phyloP scores from a whole-genome alignment of 805 yeast genomes.

The Sugiyamaella boreocaroliniensis region DNA sequence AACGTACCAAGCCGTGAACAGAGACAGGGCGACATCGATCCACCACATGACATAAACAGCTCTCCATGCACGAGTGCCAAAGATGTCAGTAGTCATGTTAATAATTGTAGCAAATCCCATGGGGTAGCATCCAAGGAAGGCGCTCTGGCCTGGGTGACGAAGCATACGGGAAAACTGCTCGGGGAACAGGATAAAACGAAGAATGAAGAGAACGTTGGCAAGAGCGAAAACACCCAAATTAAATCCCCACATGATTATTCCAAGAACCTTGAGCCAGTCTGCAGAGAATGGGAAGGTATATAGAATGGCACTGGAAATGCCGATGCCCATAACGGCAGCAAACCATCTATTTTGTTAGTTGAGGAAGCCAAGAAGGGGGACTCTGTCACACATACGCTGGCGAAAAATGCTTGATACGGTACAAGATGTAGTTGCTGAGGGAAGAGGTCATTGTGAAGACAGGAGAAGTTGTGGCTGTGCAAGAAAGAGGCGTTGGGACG shows the following conservation, averaged over 20 bases:
- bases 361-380: background rate
- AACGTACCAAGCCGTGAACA: conserved; percentile 56
- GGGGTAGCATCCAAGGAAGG: conserved; percentile 69
- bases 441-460: background rate
- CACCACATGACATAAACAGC: conserved; percentile 67
- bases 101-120: conserved; percentile 73
- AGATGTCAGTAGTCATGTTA: conserved; percentile 46
- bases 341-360: conserved; percentile 37
- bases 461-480: background rate
- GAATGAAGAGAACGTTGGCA: conserved; percentile 37
- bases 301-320: conserved; percentile 59
- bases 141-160: conserved; percentile 41
- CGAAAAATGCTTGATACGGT: conserved; percentile 21
- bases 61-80: conserved; percentile 39
- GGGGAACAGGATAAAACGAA: conserved; percentile 36
- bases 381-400: conserved; percentile 19
- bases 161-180: conserved; percentile 30
- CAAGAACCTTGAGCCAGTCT: conserved; percentile 50
- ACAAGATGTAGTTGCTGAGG: conserved; percentile 3
- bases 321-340: conserved; percentile 79
- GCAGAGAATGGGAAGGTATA: conserved; percentile 60
- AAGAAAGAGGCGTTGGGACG: background rate
- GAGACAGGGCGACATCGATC: conserved; percentile 50
- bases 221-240: conserved; percentile 42
- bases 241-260: conserved; percentile 57